phyloP scores from a whole-genome alignment of 768 basidiomycete genomes.

The Pisolithus tinctorius region DNA sequence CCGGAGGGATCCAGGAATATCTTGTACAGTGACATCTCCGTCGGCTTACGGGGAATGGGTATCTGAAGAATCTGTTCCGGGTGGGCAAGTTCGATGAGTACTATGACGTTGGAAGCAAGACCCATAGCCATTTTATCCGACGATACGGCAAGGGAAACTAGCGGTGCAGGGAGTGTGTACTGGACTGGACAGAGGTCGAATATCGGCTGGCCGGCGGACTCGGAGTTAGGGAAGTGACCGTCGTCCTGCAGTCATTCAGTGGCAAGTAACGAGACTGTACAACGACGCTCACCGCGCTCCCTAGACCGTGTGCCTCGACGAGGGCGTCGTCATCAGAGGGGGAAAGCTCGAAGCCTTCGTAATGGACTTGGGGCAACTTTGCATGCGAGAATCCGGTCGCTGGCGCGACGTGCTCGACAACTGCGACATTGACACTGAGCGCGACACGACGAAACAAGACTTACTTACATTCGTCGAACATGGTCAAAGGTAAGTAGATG shows the following conservation, averaged over 20 bases:
- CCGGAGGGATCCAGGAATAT: constrained; percentile 93
- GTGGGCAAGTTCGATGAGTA: constrained; percentile 85
- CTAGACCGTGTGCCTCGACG: constrained; percentile 35
- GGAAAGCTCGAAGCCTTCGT: constrained; percentile 84
- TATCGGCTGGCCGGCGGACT: constrained; percentile 45
- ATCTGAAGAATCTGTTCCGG: constrained; percentile 84
- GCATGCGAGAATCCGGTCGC: constrained; percentile 31
- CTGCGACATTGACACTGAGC: constrained; percentile 33
- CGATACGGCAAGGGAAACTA: constrained; percentile 75
- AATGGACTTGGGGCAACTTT: constrained; percentile 57
- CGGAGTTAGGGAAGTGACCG: constrained; percentile 17
- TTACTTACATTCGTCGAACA: constrained; percentile 67
- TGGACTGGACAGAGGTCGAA: constrained; percentile 88
- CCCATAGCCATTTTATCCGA: constrained; percentile 88
- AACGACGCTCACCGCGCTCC: constrained; percentile 10
- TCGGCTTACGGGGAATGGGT: constrained; percentile 63
- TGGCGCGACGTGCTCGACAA: constrained; percentile 78
- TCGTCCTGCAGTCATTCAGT: constrained; percentile 23
- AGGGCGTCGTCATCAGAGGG: constrained; percentile 45
- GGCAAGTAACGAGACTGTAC: not conserved
- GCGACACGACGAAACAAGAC: constrained; percentile 13
- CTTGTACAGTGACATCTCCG: constrained; percentile 73
- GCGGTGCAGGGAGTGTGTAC: constrained; percentile 78
- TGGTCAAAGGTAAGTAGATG: constrained; percentile 14
- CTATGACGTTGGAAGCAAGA: constrained; percentile 64